Evolutionary conservation across 2,329 filamentous ascomycete genomes (phyloP), one percentile per base, ranked within the genome.

Genomic region (Coniella lustricola): DNA sequence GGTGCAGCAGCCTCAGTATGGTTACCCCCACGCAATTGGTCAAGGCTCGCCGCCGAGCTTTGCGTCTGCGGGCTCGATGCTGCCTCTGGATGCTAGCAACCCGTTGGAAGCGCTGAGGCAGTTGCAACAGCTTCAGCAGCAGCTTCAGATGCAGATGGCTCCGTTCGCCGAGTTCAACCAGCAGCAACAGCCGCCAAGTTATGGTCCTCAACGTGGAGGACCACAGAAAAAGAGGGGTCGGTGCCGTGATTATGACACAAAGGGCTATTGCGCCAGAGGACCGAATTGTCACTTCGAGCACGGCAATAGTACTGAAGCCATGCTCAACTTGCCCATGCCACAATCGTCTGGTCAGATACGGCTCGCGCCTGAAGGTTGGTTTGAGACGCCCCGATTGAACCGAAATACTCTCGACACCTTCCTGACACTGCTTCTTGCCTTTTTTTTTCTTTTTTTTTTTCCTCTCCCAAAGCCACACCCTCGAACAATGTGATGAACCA

Each of bases 211-310:
- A 55, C n/a, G 51, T 46, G 12, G 55, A 48, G 46, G 55, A 31
- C 49, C 61, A 35, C 60, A 60, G 34, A 67, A 66, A 49, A 68
- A 63, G 42, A 70, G 66, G 54, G 64, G 72, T 49, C 72, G 79
- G 50, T 90, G 86, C 59, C 73, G 77, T 49, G 82, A 88, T 62
- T 89, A 85, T 57, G 84, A 88, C 50, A 77, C 69, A 1, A 86
- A 86, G 56, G 87, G 87, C 0, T 87, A 77, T 58, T 90, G 87
- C 60, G 74, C 80, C 5, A 70, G 81, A 34, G 84, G 85, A 3
- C 79, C 72, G 56, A 76, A 73, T 18, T 90, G 87, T 64, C 75
- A 72, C 34, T 89, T 78, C 57, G 81, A 88, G 56, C 87, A 91
- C 60, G 80, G 77, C 8, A 71, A 74, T 44, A 73, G 80, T 53